These are phyloP conservation scores for Aspergillus tubingensis DNA, from an alignment of 2,329 filamentous ascomycete species.

Conservation along the genomic window DNA sequence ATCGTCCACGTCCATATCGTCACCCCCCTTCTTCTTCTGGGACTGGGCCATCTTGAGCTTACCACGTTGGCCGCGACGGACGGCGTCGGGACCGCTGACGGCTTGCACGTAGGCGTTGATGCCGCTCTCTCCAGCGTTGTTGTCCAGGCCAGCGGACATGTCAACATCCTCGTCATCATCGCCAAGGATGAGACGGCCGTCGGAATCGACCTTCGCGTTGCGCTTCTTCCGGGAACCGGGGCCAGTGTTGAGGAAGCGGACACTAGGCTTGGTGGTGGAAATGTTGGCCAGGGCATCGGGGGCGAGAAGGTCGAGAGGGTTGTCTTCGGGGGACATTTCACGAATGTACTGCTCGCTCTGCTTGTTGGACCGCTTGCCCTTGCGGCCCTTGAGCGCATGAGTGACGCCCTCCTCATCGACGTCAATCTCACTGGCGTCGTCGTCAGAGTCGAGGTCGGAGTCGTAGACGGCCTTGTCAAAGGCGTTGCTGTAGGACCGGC, in stretches of 20 bases:
- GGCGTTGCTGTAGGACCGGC: slow-evolving; percentile 21
- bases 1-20: slow-evolving; percentile 47
- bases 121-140: slow-evolving; percentile 31
- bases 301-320: slow-evolving; percentile 91
- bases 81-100: slow-evolving; percentile 61
- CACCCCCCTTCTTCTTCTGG: slow-evolving; percentile 39
- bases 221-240: slow-evolving; percentile 43
- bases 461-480: slow-evolving; percentile 59
- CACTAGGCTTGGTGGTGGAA: slow-evolving; percentile 77
- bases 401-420: slow-evolving; percentile 39
- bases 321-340: slow-evolving; percentile 76
- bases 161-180: slow-evolving; percentile 39
- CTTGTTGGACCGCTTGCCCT: slow-evolving; percentile 53
- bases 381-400: slow-evolving; percentile 45
- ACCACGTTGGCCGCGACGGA: slow-evolving; percentile 60
- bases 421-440: slow-evolving; percentile 53
- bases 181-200: slow-evolving; percentile 49
- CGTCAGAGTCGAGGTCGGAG: slow-evolving; percentile 82
- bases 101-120: slow-evolving; percentile 65
- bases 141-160: slow-evolving; percentile 50
- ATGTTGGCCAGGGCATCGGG: slow-evolving; percentile 88
- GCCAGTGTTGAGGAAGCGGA: slow-evolving; percentile 46
- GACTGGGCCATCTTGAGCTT: slow-evolving; percentile 61
- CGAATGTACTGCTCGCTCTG: slow-evolving; percentile 75
- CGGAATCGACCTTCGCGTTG: slow-evolving; percentile 45